These are phyloP conservation scores for Endocarpon pusillum DNA, from an alignment of 495 filamentous ascomycete species.

Conservation along the genomic window DNA sequence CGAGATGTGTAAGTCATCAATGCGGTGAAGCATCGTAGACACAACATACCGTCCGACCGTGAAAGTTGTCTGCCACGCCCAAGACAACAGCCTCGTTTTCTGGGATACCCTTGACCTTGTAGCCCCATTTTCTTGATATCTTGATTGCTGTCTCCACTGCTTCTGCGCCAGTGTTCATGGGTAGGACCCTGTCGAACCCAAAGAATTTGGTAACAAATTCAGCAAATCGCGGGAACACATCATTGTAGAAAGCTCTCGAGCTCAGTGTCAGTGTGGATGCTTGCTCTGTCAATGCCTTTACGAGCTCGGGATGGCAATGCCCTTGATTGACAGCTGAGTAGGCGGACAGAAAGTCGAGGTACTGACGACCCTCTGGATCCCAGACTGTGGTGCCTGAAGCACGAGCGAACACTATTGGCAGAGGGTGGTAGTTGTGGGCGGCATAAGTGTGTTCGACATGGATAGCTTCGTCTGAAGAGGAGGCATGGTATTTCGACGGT, in stretches of 20 bases:
- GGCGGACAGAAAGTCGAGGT: constrained; percentile 94
- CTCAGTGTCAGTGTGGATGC: constrained; percentile 81
- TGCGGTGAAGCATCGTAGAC: constrained; percentile 9
- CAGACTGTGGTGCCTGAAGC: constrained; percentile 77
- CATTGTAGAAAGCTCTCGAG: constrained; percentile 94
- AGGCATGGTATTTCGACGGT: constrained; percentile 51
- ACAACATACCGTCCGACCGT: constrained; percentile 70
- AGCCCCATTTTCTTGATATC: constrained; percentile 96
- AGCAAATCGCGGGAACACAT: constrained; percentile 94
- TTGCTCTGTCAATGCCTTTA: constrained; percentile 79
- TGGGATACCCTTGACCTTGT: constrained; percentile 86
- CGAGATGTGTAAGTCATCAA: constrained; percentile 3
- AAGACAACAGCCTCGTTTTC: constrained; percentile 72
- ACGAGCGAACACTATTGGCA: constrained; percentile 78
- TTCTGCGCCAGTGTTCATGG: constrained; percentile 98
- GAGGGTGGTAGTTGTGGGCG: constrained; percentile 97
- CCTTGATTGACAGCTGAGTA: constrained; percentile 98
- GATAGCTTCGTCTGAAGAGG: constrained; percentile 67
- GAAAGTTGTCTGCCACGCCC: constrained; percentile 81
- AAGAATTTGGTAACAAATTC: constrained; percentile 78
- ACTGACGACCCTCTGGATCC: constrained; percentile 94
- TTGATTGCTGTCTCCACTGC: constrained; percentile 98
- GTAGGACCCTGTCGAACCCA: constrained; percentile 96
- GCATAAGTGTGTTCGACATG: constrained; percentile 65
- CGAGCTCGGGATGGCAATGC: constrained; percentile 91